phyloP scores from a whole-genome alignment of 2,329 filamentous ascomycete genomes.

The Colletotrichum tanaceti region DNA sequence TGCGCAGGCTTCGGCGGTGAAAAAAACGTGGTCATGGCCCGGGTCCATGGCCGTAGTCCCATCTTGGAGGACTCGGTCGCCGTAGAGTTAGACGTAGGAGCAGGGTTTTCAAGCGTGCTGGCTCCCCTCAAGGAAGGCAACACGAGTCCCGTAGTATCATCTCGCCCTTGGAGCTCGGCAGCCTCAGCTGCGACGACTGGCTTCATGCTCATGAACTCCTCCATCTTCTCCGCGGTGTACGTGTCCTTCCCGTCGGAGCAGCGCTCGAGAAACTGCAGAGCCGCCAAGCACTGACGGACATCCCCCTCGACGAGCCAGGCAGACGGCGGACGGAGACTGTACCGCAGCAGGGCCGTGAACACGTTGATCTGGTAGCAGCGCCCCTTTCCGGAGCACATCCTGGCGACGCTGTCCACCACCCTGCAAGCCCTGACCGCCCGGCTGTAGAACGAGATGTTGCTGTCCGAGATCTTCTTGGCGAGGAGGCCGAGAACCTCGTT shows the following conservation, averaged over 20 bases:
- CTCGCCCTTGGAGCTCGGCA: too few relatives aligned
- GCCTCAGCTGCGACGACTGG: rapidly evolving
- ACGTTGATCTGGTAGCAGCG: background rate
- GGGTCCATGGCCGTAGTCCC: background rate
- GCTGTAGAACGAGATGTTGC: background rate
- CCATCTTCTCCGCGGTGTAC: background rate
- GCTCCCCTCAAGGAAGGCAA: too few relatives aligned
- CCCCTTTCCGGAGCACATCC: background rate
- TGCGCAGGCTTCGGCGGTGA: background rate
- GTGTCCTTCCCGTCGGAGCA: background rate
- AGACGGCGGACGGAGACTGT: background rate
- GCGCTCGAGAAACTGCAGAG: background rate
- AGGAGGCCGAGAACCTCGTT: background rate
- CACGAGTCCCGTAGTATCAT: too few relatives aligned
- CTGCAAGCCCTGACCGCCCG: background rate
- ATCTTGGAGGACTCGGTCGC: too few relatives aligned
- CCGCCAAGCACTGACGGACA: background rate
- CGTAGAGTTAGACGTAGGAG: background rate
- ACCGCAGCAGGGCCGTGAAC: background rate
- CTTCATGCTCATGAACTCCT: background rate
- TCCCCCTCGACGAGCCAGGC: background rate
- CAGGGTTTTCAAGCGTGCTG: background rate
- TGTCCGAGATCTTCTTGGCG: background rate
- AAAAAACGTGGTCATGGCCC: rapidly evolving
- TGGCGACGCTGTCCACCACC: background rate